phyloP scores from a whole-genome alignment of 1,284 basidiomycete genomes.

The Salmacisia buchloeana region DNA sequence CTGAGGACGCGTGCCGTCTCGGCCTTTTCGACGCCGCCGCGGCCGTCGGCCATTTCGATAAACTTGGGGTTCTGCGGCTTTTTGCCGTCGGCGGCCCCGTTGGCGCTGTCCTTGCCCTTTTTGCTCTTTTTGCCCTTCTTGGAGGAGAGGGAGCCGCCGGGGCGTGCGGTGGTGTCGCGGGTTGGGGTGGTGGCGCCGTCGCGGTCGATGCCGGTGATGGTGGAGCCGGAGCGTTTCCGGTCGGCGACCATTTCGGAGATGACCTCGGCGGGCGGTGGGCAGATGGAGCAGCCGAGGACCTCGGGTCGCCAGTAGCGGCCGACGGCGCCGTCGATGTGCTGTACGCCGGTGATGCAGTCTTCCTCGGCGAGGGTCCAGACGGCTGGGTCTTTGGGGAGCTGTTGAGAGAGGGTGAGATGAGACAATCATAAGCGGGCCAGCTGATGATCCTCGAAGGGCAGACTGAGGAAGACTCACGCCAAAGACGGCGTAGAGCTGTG shows the following conservation, averaged over 20 bases:
- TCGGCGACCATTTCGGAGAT: constrained; percentile 11
- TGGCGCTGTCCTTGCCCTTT: constrained; percentile 2
- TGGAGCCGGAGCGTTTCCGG: neutral
- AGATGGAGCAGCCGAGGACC: constrained; percentile 56
- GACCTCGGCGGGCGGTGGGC: constrained; percentile 52
- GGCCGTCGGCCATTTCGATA: constrained; percentile 44
- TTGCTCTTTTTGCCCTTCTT: constrained; percentile 7
- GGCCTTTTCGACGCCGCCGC: constrained; percentile 37
- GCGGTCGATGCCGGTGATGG: neutral
- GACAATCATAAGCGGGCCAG: neutral
- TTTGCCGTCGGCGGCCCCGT: constrained; percentile 31
- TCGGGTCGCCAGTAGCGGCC: constrained; percentile 90
- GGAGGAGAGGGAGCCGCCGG: constrained; percentile 11
- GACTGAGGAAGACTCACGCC: constrained; percentile 28
- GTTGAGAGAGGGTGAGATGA: neutral
- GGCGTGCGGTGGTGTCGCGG: neutral
- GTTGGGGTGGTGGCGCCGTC: neutral
- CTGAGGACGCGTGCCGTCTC: constrained; percentile 39
- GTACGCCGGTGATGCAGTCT: constrained; percentile 73
- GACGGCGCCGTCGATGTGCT: constrained; percentile 80
- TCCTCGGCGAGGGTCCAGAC: constrained; percentile 86
- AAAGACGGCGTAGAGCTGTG: constrained; percentile 55
- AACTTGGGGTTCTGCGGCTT: constrained; percentile 38
- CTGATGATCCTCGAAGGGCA: neutral
- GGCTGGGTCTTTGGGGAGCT: constrained; percentile 52